These are phyloP conservation scores for Craspedostauros australis DNA, from an alignment of 108 stramenopile genomes.

Conservation along the genomic window DNA sequence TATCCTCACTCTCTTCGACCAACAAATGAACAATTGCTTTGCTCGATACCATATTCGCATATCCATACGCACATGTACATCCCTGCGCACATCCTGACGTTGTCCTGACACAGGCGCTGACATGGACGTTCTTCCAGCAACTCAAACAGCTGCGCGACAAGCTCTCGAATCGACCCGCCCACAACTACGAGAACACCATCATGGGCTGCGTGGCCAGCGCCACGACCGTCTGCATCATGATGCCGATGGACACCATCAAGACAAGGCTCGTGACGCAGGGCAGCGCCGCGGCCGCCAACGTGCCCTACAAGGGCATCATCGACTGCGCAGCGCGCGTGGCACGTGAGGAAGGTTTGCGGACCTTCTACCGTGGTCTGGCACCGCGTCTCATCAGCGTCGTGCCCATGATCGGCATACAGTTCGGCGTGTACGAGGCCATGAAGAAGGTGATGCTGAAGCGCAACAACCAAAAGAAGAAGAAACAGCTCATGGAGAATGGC, in stretches of 20 bases:
- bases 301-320: slow-evolving; percentile 85
- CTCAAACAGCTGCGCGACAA: slow-evolving; percentile 57
- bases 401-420: slow-evolving; percentile 98
- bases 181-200: slow-evolving; percentile 87
- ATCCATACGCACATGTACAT: no score
- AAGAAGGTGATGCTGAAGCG: slow-evolving; percentile 69
- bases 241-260: slow-evolving; percentile 97
- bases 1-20: no score
- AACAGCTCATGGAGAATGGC: slow-evolving; percentile 17
- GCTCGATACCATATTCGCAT: no score
- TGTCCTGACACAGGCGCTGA: slow-evolving; percentile 59
- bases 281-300: slow-evolving; percentile 28
- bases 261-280: slow-evolving; percentile 88
- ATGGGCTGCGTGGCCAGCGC: slow-evolving; percentile 92
- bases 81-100: no score
- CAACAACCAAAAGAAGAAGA: slow-evolving; percentile 13
- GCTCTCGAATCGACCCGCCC: slow-evolving; percentile 56
- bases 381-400: slow-evolving; percentile 93
- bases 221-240: slow-evolving; percentile 93
- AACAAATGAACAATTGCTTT: no score
- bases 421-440: slow-evolving; percentile 89
- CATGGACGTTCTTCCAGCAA: slow-evolving; percentile 96
- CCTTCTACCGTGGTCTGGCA: slow-evolving; percentile 90
- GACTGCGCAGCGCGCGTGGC: slow-evolving; percentile 86
- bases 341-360: slow-evolving; percentile 81